Percentiles rank a stretch among this genome's conserved stretches.
phyloP scores from a whole-genome alignment of 2,329 filamentous ascomycete species.

The Apiospora sp. region DNA sequence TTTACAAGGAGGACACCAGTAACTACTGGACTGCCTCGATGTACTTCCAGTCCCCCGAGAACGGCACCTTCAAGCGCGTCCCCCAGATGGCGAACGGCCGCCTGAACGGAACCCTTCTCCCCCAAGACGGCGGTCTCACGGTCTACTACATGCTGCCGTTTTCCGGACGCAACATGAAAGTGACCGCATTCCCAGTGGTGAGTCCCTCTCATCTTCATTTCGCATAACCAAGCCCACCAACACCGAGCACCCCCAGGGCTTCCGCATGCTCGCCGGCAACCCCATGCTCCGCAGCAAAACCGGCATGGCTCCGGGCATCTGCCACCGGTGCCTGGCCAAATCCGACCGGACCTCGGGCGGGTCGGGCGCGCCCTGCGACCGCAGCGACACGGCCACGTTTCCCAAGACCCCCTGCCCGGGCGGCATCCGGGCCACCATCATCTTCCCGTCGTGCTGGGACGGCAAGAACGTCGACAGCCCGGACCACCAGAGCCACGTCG shows the following conservation, averaged over 20 bases:
- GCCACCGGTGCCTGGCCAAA: slow-evolving; percentile 60
- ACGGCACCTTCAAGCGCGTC: slow-evolving; percentile 71
- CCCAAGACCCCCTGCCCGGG: slow-evolving; percentile 61
- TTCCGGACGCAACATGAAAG: slow-evolving; percentile 66
- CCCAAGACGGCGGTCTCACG: slow-evolving; percentile 48
- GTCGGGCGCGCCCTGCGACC: slow-evolving; percentile 35
- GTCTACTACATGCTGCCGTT: slow-evolving; percentile 62
- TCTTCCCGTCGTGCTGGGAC: slow-evolving; percentile 71
- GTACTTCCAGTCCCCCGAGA: slow-evolving; percentile 61
- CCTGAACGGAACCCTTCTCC: slow-evolving; percentile 60
- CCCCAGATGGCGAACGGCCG: slow-evolving; percentile 58
- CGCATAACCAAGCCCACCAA: slow-evolving; percentile 54
- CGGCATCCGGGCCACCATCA: slow-evolving; percentile 60
- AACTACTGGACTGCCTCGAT: slow-evolving; percentile 75
- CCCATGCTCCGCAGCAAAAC: slow-evolving; percentile 58
- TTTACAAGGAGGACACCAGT: slow-evolving; percentile 66
- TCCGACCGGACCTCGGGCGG: slow-evolving; percentile 42
- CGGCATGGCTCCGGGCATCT: slow-evolving; percentile 57
- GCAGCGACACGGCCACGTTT: slow-evolving; percentile 52
- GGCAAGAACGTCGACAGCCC: slow-evolving; percentile 61
- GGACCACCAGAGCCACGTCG: slow-evolving; percentile 65
- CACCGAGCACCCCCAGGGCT: slow-evolving; percentile 68
- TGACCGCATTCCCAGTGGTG: neutral
- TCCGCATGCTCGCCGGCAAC: slow-evolving; percentile 73
- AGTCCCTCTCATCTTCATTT: slow-evolving; percentile 22